Evolutionary conservation across 2,329 filamentous ascomycete genomes (phyloP).

Genomic region (Alternaria gansuensis): DNA sequence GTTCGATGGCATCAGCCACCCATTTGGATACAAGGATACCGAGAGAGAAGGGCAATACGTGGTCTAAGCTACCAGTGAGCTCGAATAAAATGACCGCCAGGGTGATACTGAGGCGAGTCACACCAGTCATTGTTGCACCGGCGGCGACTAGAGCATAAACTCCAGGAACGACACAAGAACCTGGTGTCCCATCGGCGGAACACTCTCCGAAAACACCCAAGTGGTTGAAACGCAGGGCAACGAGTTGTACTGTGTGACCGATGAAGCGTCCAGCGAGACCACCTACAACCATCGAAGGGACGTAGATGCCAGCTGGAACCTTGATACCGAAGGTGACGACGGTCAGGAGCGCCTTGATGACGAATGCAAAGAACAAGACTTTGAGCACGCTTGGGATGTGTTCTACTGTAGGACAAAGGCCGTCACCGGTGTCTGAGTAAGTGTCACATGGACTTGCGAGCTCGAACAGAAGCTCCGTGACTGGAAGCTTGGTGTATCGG

Average conservation of each 20-base stretch:
- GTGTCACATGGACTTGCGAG: constrained; percentile 86
- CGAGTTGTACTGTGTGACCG: constrained; percentile 84
- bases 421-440: constrained; percentile 71
- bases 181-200: constrained; percentile 70
- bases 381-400: constrained; percentile 81
- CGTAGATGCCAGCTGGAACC: constrained; percentile 95
- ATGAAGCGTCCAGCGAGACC: constrained; percentile 89
- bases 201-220: constrained; percentile 80
- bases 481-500: constrained; percentile 83
- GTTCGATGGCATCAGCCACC: constrained; percentile 95
- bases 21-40: constrained; percentile 96
- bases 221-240: constrained; percentile 76
- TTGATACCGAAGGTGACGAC: constrained; percentile 95
- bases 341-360: constrained; percentile 90
- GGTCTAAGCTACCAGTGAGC: constrained; percentile 91
- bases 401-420: constrained; percentile 78
- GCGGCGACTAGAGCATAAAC: constrained; percentile 95
- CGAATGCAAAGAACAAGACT: constrained; percentile 77
- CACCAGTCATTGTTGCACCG: constrained; percentile 97
- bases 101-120: constrained; percentile 91
- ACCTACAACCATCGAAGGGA: constrained; percentile 98
- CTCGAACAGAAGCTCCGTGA: constrained; percentile 89
- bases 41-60: constrained; percentile 92
- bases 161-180: constrained; percentile 92
- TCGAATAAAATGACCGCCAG: constrained; percentile 96